Base-by-base conservation (phyloP, 1,284 basidiomycete species). In the Puccinia coronata region DNA sequence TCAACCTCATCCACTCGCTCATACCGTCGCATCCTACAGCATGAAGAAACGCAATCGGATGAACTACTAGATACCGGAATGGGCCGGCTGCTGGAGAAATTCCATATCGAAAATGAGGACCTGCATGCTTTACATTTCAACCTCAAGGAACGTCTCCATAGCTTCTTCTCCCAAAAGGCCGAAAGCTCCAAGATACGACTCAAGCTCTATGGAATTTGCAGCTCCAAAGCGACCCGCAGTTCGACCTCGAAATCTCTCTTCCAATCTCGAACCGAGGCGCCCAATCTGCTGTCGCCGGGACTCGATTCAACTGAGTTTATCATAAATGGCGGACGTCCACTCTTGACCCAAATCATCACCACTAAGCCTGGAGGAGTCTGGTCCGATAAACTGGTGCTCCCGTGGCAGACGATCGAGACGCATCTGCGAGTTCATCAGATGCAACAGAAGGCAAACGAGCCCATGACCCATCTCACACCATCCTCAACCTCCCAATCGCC, bases 401-500 rank as follows among this genome's bases (percentile, higher is more conserved):
- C 77, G 16, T 79, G 77, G 77, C 77, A 79, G 31, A 71, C 65
- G 11, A 79, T 79, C 34, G 77, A 79, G 43, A 59, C 65, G n/a
- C 77, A 79, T 20, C 31, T 79, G 16, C 36, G 65, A 31, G 51
- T 71, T 0, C 31, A 34, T 71, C 65, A 71, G 11, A 51, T 63
- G 41, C 41, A 78, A 53, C 61, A n/a, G 12, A 71, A 39, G 31
- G 31, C 43, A 2, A 53, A 74, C 31, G 28, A 23, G 14, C 1
- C 16, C 39, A 28, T n/a, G 11, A 57, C 25, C 34, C 20, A 39
- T 5, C 70, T 28, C 23, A 18, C 51, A 23, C 53, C 20, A 25
- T 41, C 39, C n/a, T 74, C 72, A 39, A 39, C 41, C 18, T 49
- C 51, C 31, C 31, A 57, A 74, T 74, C 72, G 43, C 72, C 72